Evolutionary conservation across 371 early-diverging fungal genomes (phyloP), one percentile per base, ranked within the genome.

Genomic region (Actinomortierella ambigua): DNA sequence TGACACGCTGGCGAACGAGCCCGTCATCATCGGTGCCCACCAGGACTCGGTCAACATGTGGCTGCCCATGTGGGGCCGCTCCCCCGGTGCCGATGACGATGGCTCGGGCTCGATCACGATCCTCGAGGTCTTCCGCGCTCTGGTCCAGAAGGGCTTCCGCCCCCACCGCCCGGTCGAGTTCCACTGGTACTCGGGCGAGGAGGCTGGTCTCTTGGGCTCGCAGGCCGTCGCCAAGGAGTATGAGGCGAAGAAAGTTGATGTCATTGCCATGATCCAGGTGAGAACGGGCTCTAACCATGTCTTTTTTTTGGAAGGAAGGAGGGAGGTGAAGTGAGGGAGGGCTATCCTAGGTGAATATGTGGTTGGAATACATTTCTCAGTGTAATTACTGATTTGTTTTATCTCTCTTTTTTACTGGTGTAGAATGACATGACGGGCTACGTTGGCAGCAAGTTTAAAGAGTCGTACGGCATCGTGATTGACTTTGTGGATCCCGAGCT

Each of bases 171-270:
- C 95, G 17, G 90, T 98, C 39, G 97, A 97, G 71, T 96, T 97
- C 84, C 97, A 96, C 77, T 98, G 94, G 93, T 97, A 94, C 64
- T 89, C 93, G 57, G 95, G 85, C 51, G 95, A 93, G 77, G 95
- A 95, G 71, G 92, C 80, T 47, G 95, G 95, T 22, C 84, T 97
- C 11, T 77, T 93, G 59, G 98, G 98, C n/a, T 92, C 93, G 22
- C 94, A 96, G 78, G 93, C 79, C 49, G 87, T 98, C 14, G 92
- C 93, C 14, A 65, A 80, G 26, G 63, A 77, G 18, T 98, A 96
- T 77, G 73, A 77, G 59, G 57, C 76, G 18, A 76, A 79, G 28
- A 78, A 77, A 14, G 80, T 76, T 48, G 79, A 81, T n/a, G 89
- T 95, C 4, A 76, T 85, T 57, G 96, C 88, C 39, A 89, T 92